phyloP scores from a whole-genome alignment of 2,329 filamentous ascomycete genomes.

The Pseudodiploospora longispora region DNA sequence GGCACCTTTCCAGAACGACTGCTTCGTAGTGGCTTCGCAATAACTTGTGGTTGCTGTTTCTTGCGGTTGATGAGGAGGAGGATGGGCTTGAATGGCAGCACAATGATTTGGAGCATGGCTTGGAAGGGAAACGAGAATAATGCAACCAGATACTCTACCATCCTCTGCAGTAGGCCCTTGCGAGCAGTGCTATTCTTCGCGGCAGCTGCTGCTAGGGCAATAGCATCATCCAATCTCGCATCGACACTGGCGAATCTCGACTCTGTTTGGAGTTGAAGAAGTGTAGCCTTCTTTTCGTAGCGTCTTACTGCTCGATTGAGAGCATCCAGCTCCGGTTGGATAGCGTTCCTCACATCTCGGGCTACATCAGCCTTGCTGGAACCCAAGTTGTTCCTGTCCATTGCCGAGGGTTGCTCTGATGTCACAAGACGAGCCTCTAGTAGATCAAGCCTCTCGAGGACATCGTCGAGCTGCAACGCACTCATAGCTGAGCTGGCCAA shows the following conservation, averaged over 20 bases:
- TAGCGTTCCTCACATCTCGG: conserved; percentile 52
- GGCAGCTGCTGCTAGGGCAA: conserved; percentile 72
- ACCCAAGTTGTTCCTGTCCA: conserved; percentile 23
- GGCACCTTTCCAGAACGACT: conserved; percentile 6
- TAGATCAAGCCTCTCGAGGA: conserved; percentile 59
- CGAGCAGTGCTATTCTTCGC: conserved; percentile 41
- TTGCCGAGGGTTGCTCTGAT: conserved; percentile 15
- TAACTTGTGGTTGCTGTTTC: conserved; percentile 2
- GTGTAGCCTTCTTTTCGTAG: conserved; percentile 80
- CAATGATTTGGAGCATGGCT: conserved; percentile 28
- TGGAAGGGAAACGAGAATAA: conserved; percentile 35
- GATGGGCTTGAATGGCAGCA: conserved; percentile 31
- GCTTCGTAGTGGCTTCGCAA: conserved; percentile 1
- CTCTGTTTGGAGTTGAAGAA: conserved; percentile 69
- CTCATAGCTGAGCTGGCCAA: conserved; percentile 25
- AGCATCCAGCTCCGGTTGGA: conserved; percentile 79
- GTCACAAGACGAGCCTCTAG: conserved; percentile 49
- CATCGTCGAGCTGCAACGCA: conserved; percentile 40
- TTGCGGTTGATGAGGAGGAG: conserved; percentile 7
- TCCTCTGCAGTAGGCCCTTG: conserved; percentile 28
- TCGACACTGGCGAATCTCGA: conserved; percentile 66
- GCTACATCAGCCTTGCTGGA: conserved; percentile 32
- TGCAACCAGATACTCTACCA: conserved; percentile 27
- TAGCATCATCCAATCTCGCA: conserved; percentile 62
- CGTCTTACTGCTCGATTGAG: conserved; percentile 80